phyloP scores from a whole-genome alignment of 176 grass and related monocot genomes.

The Aegilops speltoides region DNA sequence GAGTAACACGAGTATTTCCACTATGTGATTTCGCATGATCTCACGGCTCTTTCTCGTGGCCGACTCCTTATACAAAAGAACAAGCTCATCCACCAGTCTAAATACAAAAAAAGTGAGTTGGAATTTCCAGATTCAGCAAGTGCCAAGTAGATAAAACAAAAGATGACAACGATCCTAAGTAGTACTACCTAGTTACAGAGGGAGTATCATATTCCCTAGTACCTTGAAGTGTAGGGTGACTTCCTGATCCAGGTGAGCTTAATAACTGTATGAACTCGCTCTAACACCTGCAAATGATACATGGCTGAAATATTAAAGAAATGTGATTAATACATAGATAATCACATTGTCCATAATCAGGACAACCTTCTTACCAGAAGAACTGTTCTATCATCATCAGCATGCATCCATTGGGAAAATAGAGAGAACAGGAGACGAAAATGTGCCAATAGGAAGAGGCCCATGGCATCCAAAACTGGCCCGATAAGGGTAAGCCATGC shows the following conservation, averaged over 20 bases:
- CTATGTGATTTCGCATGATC: slow-evolving; percentile 46
- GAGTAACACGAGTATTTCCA: slow-evolving; percentile 55
- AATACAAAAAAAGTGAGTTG: neutral
- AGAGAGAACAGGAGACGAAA: slow-evolving; percentile 82
- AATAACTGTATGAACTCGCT: slow-evolving; percentile 57
- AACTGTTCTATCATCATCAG: slow-evolving; percentile 83
- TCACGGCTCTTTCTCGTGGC: slow-evolving; percentile 64
- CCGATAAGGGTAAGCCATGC: slow-evolving; percentile 75
- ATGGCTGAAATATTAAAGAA: neutral
- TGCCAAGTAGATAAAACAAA: neutral
- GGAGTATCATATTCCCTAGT: neutral
- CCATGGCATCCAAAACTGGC: slow-evolving; percentile 85
- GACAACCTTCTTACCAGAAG: slow-evolving; percentile 45
- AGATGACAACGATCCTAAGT: neutral
- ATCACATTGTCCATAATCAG: neutral
- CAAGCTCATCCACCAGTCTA: slow-evolving; percentile 82
- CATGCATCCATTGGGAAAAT: slow-evolving; percentile 92
- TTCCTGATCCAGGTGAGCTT: slow-evolving; percentile 89
- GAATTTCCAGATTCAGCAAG: neutral
- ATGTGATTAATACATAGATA: neutral
- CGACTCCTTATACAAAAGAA: slow-evolving; percentile 83
- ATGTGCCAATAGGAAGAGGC: slow-evolving; percentile 82
- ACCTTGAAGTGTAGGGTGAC: slow-evolving; percentile 79
- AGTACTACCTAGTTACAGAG: no score
- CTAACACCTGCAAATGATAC: slow-evolving; percentile 53